Percentiles rank a stretch among this genome's conserved stretches.
Evolutionary conservation across 441 rosid genomes (phyloP).

Genomic region (Adansonia rubrostipa): DNA sequence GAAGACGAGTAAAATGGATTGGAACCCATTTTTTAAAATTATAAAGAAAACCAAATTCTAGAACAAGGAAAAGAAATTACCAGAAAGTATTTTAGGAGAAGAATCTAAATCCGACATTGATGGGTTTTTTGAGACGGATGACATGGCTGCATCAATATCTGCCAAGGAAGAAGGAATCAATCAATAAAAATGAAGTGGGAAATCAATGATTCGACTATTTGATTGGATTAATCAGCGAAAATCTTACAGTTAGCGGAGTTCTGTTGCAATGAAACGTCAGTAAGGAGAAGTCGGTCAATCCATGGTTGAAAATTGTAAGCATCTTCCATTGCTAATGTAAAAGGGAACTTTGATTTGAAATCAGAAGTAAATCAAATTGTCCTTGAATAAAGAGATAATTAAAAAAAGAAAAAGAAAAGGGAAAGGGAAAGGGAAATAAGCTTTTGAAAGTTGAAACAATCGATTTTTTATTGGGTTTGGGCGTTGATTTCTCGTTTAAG

Average conservation of each 20-base stretch:
- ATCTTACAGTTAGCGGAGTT: slow-evolving; percentile 42
- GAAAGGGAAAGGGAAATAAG: slow-evolving; percentile 17
- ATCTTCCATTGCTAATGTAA: slow-evolving; percentile 45
- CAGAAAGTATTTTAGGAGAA: slow-evolving; percentile 28
- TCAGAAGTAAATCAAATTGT: not conserved
- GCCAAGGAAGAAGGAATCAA: slow-evolving; percentile 16
- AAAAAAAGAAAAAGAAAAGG: not conserved
- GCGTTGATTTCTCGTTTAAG: slow-evolving; percentile 36
- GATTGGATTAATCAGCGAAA: slow-evolving; percentile 1
- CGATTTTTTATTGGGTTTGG: not conserved
- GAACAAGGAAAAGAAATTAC: slow-evolving; percentile 30
- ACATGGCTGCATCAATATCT: slow-evolving; percentile 30
- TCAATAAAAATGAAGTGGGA: not conserved
- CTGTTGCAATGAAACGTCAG: slow-evolving; percentile 48
- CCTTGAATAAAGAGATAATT: no score
- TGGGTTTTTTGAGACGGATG: slow-evolving; percentile 30
- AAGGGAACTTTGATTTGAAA: slow-evolving; percentile 12
- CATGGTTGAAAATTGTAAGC: slow-evolving; percentile 34
- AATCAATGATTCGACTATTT: no score
- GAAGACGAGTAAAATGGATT: not conserved
- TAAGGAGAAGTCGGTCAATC: slow-evolving; percentile 53
- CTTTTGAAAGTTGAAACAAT: slow-evolving; percentile 9
- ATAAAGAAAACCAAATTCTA: no score
- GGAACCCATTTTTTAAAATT: not conserved
- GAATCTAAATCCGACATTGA: slow-evolving; percentile 47